These are phyloP conservation scores for Picea sitchensis DNA, from an alignment of 75 land plant genomes.

Conservation along the genomic window DNA sequence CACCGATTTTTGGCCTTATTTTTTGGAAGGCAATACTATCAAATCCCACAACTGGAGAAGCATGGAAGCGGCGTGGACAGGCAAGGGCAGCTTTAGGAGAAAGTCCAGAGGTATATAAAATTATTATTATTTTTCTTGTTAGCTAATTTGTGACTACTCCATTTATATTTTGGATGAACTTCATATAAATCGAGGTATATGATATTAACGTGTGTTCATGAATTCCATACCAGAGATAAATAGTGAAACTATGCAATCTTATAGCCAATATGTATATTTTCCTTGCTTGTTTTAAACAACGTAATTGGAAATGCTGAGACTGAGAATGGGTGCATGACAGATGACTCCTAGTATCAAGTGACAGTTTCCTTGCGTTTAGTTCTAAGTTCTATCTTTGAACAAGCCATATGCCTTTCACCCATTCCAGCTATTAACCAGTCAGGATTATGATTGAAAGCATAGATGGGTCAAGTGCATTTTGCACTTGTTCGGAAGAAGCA, in stretches of 20 bases:
- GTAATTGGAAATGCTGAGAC: background rate
- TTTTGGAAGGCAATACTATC: constrained; percentile 61
- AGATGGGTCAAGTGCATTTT: too few species aligned
- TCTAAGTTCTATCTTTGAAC: too few species aligned
- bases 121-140: background rate
- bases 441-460: too few species aligned
- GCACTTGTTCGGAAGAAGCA: too few species aligned
- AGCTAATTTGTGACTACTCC: background rate
- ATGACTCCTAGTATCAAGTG: background rate
- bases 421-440: too few species aligned
- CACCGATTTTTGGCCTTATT: background rate
- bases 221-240: background rate
- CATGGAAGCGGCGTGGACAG: constrained; percentile 95
- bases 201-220: background rate
- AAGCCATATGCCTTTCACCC: too few species aligned
- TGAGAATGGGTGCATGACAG: background rate
- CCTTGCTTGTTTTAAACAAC: background rate
- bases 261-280: background rate
- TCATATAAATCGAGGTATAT: background rate
- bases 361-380: too few species aligned
- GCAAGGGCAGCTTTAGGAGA: constrained; percentile 91
- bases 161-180: background rate
- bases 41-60: constrained; percentile 76
- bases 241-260: background rate
- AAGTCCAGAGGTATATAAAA: constrained; percentile 49